phyloP scores from a whole-genome alignment of 495 filamentous ascomycete species.

The Entonaema liquescens region DNA sequence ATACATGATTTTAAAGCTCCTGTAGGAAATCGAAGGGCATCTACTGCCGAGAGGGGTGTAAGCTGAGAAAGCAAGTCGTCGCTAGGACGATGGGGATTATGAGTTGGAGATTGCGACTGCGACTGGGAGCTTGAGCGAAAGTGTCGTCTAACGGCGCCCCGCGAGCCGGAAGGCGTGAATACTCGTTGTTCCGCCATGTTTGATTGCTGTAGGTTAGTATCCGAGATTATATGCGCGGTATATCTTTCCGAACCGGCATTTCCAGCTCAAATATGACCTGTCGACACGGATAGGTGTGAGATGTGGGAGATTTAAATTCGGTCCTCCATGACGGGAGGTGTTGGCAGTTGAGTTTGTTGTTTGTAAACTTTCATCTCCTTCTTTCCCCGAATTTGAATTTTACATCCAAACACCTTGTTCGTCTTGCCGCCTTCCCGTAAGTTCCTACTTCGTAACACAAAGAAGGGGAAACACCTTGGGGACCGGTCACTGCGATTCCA shows the following conservation, averaged over 20 bases:
- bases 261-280: conserved; percentile 28
- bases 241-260: conserved; percentile 30
- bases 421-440: conserved; percentile 23
- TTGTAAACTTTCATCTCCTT: conserved; percentile 31
- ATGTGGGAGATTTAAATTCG: conserved; percentile 24
- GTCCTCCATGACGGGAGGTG: conserved; percentile 34
- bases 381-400: conserved; percentile 9
- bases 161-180: conserved; percentile 38
- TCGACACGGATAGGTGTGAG: conserved; percentile 20
- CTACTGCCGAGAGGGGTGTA: conserved; percentile 52
- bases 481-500: conserved; percentile 30
- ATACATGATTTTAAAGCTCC: conserved; percentile 69
- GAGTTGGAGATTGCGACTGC: conserved; percentile 50
- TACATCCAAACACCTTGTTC: conserved; percentile 10
- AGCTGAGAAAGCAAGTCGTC: conserved; percentile 58
- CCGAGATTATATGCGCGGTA: conserved; percentile 25
- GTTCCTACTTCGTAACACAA: conserved; percentile 22
- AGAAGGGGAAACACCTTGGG: conserved; percentile 24
- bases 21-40: conserved; percentile 59
- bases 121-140: conserved; percentile 47
- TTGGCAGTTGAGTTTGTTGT: conserved; percentile 21
- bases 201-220: conserved; percentile 41
- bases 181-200: conserved; percentile 43
- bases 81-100: conserved; percentile 42
- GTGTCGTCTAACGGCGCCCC: conserved; percentile 38